Evolutionary conservation across 306 rosid genomes (phyloP).

Genomic region (Quercus dentata): DNA sequence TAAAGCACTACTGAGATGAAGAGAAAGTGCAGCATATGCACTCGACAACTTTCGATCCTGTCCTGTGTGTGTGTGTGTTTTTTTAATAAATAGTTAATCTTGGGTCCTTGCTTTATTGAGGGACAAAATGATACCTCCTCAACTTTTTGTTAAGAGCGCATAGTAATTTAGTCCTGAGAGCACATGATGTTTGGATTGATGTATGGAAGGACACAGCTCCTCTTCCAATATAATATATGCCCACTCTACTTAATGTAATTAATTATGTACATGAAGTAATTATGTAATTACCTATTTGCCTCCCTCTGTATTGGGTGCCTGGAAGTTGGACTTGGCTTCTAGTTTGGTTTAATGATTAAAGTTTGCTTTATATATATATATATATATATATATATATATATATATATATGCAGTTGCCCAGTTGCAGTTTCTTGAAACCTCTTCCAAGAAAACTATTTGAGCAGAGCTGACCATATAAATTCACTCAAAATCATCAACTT

Average conservation of each 20-base stretch:
- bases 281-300: no score
- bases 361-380: no score
- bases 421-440: no score
- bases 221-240: conserved; percentile 7
- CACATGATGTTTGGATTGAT: conserved; percentile 1
- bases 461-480: no score
- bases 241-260: background rate
- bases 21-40: background rate
- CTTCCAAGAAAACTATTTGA: no score
- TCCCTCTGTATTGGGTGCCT: no score
- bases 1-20: conserved; percentile 6
- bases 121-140: conserved; percentile 28
- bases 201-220: background rate
- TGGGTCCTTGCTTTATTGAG: conserved; percentile 21
- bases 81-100: background rate
- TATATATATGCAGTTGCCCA: no score
- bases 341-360: no score
- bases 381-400: no score
- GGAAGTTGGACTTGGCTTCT: no score
- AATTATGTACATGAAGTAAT: no score
- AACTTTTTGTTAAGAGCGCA: conserved; percentile 5
- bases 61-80: background rate
- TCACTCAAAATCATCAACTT: no score
- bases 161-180: background rate
- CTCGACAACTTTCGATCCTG: background rate